Evolutionary conservation across 345 rosid genomes (phyloP).

Genomic region (Dimocarpus longan): DNA sequence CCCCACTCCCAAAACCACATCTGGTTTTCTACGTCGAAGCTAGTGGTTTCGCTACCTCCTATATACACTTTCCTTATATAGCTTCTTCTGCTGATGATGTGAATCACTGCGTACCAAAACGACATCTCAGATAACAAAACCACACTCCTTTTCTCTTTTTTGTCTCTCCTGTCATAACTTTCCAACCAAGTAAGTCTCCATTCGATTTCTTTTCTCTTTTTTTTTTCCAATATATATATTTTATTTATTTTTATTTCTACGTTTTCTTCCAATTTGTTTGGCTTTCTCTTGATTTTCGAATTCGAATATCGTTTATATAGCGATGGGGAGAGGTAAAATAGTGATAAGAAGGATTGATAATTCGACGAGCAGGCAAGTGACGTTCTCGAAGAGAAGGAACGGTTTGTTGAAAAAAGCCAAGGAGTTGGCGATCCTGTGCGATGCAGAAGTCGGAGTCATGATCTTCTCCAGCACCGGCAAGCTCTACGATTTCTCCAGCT

Average conservation of each 20-base stretch:
- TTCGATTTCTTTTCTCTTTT: background rate
- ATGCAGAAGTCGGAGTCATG: constrained; percentile 57
- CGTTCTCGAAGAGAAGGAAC: constrained; percentile 55
- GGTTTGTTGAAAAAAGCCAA: constrained; percentile 64
- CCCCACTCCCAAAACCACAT: constrained; percentile 8
- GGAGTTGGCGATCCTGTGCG: constrained; percentile 59
- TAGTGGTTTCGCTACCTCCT: background rate
- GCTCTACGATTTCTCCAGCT: constrained; percentile 56
- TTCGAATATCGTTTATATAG: background rate
- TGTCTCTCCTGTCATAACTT: constrained; percentile 16
- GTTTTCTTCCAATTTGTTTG: background rate
- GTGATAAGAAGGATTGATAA: constrained; percentile 62
- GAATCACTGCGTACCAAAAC: constrained; percentile 21
- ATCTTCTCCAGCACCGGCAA: constrained; percentile 60
- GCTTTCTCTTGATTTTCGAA: background rate
- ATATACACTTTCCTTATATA: constrained; percentile 40
- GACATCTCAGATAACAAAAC: constrained; percentile 19
- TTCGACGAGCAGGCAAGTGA: constrained; percentile 64
- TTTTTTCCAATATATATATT: background rate
- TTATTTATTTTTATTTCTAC: background rate
- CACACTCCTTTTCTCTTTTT: constrained; percentile 11
- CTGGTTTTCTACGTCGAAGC: constrained; percentile 19
- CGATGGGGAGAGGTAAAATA: constrained; percentile 68
- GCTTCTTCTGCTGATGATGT: constrained; percentile 20
- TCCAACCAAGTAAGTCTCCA: constrained; percentile 12